Base-by-base conservation (phyloP, 345 rosid genomes). In the Gossypium ekmanianum region DNA sequence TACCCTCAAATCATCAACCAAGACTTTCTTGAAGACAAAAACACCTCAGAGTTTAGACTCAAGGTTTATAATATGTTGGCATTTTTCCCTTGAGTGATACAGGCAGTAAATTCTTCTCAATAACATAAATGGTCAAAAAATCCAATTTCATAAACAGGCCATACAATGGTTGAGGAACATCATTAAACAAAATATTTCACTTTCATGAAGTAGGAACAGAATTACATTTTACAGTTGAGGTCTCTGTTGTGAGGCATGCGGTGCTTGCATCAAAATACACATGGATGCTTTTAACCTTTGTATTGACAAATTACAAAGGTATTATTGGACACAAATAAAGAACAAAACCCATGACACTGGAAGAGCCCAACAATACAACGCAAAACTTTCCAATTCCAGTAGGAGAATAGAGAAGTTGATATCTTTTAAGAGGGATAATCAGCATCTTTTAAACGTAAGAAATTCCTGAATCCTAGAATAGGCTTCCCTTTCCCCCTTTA, bases 331-430 rank as follows among this genome's bases (percentile, higher is more conserved):
- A 52, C 16, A 52, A 55, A 54, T 18, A 71, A 54, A 54, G 27
- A 34, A 54, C 29, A 71, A 59, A 52, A 71, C 7, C 24, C 74
- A 34, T 34, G 14, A 29, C 18, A 20, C n/a, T 71, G 11, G 24
- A 18, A 55, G 50, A 7, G 29, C 45, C 44, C 48, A 55, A 54
- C 26, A 11, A 57, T 54, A 55, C n/a, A 39, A 18, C 17, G 3
- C 50, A 71, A 54, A 71, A 70, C n/a, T 10, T 70, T 71, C 48
- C 74, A 54, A 34, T n/a, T 55, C 47, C 50, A 34, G 51, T 54
- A 55, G 27, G 74, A 27, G 62, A 62, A 34, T 6, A 17, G 26
- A 52, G 62, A 54, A 54, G 62, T n/a, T 29, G 74, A 54, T 11
- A 71, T 71, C n/a, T 54, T 71, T 29, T 54, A 70, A 54, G 47